Evolutionary conservation across 2,329 filamentous ascomycete genomes (phyloP).

Genomic region (Aureobasidium sp.): DNA sequence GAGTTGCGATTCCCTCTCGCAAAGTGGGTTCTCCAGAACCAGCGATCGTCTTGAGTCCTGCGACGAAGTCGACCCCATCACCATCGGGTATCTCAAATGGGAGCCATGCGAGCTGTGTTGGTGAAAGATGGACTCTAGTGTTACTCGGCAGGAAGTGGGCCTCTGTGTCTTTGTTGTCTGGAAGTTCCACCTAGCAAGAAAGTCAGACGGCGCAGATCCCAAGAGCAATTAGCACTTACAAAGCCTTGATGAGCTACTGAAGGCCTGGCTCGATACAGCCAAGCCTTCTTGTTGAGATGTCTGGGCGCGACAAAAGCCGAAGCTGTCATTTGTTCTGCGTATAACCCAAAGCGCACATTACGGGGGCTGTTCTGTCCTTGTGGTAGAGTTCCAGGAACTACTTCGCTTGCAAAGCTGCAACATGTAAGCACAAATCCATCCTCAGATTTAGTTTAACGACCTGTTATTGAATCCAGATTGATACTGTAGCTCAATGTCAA

Average conservation of each 20-base stretch:
- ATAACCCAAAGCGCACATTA: slow-evolving; percentile 47
- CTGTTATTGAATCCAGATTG: neutral
- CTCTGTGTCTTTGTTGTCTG: slow-evolving; percentile 35
- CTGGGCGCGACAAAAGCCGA: slow-evolving; percentile 50
- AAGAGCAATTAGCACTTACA: no score
- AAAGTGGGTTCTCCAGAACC: slow-evolving; percentile 58
- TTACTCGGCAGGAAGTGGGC: slow-evolving; percentile 54
- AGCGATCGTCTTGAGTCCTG: slow-evolving; percentile 56
- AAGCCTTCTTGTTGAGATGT: slow-evolving; percentile 47
- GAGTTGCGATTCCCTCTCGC: slow-evolving; percentile 54
- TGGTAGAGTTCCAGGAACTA: slow-evolving; percentile 47
- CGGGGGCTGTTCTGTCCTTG: slow-evolving; percentile 48
- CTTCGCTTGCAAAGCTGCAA: slow-evolving; percentile 41
- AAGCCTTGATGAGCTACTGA: slow-evolving; percentile 46
- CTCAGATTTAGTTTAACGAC: neutral
- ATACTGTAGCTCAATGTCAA: neutral
- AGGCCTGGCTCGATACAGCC: slow-evolving; percentile 49
- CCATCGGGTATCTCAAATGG: slow-evolving; percentile 48
- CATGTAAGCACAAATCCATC: no score
- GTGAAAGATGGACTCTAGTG: slow-evolving; percentile 50
- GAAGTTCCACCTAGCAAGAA: no score
- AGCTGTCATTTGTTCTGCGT: slow-evolving; percentile 52
- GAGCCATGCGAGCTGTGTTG: slow-evolving; percentile 57
- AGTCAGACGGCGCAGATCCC: slow-evolving; percentile 6
- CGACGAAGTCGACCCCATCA: slow-evolving; percentile 47